These are phyloP conservation scores for Bipolaris gigantea DNA, from an alignment of 2,329 filamentous ascomycete genomes.

Conservation along the genomic window DNA sequence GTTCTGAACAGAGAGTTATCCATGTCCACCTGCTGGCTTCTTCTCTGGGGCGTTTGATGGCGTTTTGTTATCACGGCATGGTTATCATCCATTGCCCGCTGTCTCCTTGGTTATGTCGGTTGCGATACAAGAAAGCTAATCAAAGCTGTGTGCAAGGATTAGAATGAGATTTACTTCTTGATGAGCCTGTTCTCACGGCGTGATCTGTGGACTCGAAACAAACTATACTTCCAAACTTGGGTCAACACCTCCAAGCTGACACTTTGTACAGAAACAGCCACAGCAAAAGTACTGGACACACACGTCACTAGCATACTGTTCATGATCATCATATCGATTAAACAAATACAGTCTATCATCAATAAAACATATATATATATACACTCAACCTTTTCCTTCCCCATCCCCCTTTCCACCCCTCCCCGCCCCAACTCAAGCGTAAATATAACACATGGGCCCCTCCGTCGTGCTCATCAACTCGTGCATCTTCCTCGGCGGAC, in stretches of 20 bases:
- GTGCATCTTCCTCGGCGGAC: slow-evolving; percentile 22
- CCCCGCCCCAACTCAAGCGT: slow-evolving; percentile 22
- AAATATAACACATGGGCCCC: slow-evolving; percentile 42
- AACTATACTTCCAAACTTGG: too few species aligned
- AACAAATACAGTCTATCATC: background rate
- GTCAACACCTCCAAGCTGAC: too few species aligned
- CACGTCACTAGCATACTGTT: too few species aligned
- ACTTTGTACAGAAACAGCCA: too few species aligned
- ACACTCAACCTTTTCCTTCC: background rate
- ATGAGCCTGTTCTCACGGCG: too few species aligned
- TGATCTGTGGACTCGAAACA: too few species aligned
- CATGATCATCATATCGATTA: too few species aligned
- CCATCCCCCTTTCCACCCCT: background rate
- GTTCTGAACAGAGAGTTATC: background rate
- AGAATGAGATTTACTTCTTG: background rate
- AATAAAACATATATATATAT: background rate
- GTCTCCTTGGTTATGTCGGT: background rate
- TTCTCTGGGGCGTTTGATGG: background rate
- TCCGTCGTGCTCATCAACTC: slow-evolving; percentile 38
- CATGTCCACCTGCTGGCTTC: background rate
- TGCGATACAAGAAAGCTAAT: background rate
- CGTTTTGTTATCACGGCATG: background rate
- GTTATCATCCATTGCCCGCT: background rate
- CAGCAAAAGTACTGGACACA: too few species aligned
- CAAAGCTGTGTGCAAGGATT: background rate